Conservation (phyloP, 75 land plant species). For the Chamaecyparis obtusa region DNA sequence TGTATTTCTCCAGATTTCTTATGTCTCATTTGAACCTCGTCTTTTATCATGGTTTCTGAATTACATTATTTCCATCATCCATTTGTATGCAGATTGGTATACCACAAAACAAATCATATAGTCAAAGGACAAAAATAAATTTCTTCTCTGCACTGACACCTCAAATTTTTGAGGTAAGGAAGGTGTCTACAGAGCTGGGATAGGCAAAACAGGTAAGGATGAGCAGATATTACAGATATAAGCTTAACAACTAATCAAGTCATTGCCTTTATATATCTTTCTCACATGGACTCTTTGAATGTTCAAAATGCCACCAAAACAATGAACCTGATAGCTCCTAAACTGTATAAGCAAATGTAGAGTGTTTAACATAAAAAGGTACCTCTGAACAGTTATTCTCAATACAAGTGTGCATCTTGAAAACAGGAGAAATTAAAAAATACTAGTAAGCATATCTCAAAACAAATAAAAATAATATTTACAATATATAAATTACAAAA, state of each 20-base stretch:
- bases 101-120: background rate
- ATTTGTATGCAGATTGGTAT: background rate
- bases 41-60: background rate
- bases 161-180: background rate
- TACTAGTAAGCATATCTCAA: background rate
- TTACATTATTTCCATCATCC: background rate
- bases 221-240: conserved; percentile 1
- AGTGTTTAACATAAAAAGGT: background rate
- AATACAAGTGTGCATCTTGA: background rate
- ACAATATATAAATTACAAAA: background rate
- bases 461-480: background rate
- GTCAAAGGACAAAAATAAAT: background rate
- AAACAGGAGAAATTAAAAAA: background rate
- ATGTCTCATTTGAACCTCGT: background rate
- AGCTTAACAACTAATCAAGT: background rate
- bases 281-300: background rate
- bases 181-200: conserved; percentile 9
- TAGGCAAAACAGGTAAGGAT: background rate
- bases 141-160: background rate
- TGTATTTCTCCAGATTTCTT: background rate
- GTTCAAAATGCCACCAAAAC: background rate
- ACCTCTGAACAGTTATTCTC: background rate
- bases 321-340: background rate
- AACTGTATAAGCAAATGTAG: background rate
- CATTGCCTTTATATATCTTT: background rate